Base-by-base conservation (phyloP, 768 basidiomycete genomes). In the Pleurotus pulmonarius region DNA sequence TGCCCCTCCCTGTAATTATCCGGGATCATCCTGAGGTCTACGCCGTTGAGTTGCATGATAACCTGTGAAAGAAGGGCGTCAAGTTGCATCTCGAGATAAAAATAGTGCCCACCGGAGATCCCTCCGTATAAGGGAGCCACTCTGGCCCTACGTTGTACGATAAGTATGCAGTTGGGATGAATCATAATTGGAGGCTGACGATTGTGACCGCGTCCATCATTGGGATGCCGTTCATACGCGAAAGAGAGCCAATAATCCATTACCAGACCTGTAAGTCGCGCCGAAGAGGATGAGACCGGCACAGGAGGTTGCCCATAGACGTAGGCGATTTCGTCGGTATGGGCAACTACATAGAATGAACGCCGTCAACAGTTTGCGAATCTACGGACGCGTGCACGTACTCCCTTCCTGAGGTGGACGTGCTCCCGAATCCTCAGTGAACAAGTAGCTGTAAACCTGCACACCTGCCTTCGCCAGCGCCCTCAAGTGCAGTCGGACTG, bases 181-280 rank as follows among this genome's bases (percentile, higher is more conserved):
- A 16, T 34, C 2, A 9, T 34, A 8, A 34, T 34, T 11, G 12
- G 9, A n/a, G 5, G 64, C 60, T 8, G 64, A 76, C 75, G 71
- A 1, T 57, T 45, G 26, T 61, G 51, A 12, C 76, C 76, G 15
- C 61, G 66, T 2, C 73, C 73, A 54, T 79, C 76, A 47, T 78
- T 78, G 13, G 77, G 76, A 22, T 73, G 68, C 16, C 77, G 61
- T 26, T 71, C 72, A 2, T 70, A 73, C 0, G 74, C 73, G 51
- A 79, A 79, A 1, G 77, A 78, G 15, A 79, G 62, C 77, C 77
- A 78, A 47, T 76, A 77, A 29, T 78, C 73, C 16, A 69, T 69
- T 74, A 78, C 76, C 8, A 60, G 13, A 3, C 51, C 59, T 45
- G 75, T 74, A 1, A 78, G 61, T 0, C 49, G 43, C 11, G 29